These are phyloP conservation scores for Gracilaria gracilis DNA, from an alignment of 23 red algal species.

Conservation along the genomic window DNA sequence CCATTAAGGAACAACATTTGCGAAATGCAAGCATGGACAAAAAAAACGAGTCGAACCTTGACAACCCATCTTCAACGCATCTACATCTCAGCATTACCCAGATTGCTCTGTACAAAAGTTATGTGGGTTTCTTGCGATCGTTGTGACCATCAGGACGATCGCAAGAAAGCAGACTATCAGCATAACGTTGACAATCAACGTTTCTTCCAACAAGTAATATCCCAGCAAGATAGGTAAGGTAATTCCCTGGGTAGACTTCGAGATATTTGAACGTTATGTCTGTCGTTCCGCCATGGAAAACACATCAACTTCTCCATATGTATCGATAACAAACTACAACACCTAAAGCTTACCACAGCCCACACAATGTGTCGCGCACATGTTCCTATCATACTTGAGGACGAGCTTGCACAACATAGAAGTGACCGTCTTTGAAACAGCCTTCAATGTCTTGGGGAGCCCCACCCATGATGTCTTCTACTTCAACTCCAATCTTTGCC, in stretches of 20 bases:
- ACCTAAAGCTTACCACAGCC: background rate
- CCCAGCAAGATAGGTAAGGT: too few relatives aligned
- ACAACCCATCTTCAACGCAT: too few relatives aligned
- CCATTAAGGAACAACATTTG: background rate
- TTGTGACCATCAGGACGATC: too few relatives aligned
- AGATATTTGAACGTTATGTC: background rate
- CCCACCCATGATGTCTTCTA: slow-evolving; percentile 61
- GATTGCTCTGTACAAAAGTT: too few relatives aligned
- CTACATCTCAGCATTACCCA: too few relatives aligned
- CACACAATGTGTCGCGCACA: too few relatives aligned
- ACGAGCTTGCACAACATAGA: slow-evolving; percentile 88
- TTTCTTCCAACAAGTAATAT: background rate
- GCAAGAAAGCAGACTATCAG: too few relatives aligned
- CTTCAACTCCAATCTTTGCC: slow-evolving; percentile 51
- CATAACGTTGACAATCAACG: background rate
- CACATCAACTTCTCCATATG: background rate
- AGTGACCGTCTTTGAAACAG: slow-evolving; percentile 77
- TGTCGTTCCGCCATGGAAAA: background rate
- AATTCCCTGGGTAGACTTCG: too few relatives aligned
- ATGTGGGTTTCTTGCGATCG: background rate
- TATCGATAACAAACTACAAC: slow-evolving; percentile 11
- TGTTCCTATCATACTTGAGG: slow-evolving; percentile 78
- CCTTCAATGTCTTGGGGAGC: slow-evolving; percentile 82
- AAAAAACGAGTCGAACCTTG: too few relatives aligned
- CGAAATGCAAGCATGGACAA: too few relatives aligned